These are phyloP conservation scores for Multifurca ochricompacta DNA, from an alignment of 768 basidiomycete genomes.

Conservation along the genomic window DNA sequence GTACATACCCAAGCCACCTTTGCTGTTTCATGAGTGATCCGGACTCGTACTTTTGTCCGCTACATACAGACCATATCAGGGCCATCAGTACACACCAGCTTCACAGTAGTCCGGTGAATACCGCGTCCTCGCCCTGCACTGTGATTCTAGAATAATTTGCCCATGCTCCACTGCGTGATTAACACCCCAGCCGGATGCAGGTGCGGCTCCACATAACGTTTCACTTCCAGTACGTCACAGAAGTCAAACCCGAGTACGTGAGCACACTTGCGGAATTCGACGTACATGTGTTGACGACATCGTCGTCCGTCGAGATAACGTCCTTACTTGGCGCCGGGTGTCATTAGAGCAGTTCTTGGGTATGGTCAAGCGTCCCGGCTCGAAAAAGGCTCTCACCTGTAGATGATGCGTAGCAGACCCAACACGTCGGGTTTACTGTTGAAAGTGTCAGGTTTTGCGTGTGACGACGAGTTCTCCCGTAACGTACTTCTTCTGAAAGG, in stretches of 20 bases:
- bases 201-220: too few species aligned
- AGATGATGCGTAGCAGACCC: constrained; percentile 45
- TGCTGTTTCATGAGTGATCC: constrained; percentile 1
- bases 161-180: too few species aligned
- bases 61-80: too few species aligned
- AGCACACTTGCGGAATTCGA: constrained; percentile 27
- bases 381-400: constrained; percentile 51
- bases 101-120: too few species aligned
- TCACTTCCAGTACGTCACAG: constrained; percentile 50
- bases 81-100: too few species aligned
- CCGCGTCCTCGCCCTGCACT: too few species aligned
- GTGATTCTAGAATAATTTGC: too few species aligned
- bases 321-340: constrained; percentile 33
- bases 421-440: constrained; percentile 52
- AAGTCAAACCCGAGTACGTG: constrained; percentile 52
- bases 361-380: constrained; percentile 62
- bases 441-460: neutral
- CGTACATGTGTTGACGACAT: constrained; percentile 49
- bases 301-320: constrained; percentile 58
- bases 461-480: neutral
- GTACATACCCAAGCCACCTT: constrained; percentile 37
- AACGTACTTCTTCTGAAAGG: constrained; percentile 56
- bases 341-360: constrained; percentile 69
- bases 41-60: neutral
- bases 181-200: too few species aligned